Evolutionary conservation across 768 basidiomycete genomes (phyloP).

Genomic region (Roridomyces roridus): DNA sequence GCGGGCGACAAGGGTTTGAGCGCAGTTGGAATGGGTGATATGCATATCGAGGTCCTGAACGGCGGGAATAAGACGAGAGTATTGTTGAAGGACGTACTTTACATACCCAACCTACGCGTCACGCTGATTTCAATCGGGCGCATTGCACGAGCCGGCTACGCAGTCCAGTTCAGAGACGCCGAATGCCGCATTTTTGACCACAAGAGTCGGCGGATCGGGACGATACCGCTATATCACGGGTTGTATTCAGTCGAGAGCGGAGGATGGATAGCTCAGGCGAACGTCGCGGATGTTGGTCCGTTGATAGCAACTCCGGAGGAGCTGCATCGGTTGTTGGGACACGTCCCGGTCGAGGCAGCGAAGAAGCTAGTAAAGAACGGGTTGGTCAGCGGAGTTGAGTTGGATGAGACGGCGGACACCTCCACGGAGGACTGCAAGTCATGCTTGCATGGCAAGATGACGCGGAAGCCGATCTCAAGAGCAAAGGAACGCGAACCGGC

Average conservation of each 20-base stretch:
- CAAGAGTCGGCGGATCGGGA: background rate
- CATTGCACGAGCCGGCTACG: slow-evolving; percentile 33
- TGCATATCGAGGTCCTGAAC: slow-evolving; percentile 32
- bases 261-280: background rate
- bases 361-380: slow-evolving; percentile 31
- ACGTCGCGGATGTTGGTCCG: background rate
- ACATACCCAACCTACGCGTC: slow-evolving; percentile 34
- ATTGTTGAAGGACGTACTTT: slow-evolving; percentile 35
- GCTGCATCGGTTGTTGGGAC: slow-evolving; percentile 34
- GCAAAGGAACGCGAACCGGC: slow-evolving; percentile 23
- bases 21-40: slow-evolving; percentile 38
- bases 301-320: slow-evolving; percentile 21
- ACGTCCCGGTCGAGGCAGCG: slow-evolving; percentile 28
- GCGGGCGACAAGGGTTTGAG: slow-evolving; percentile 33
- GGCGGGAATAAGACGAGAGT: slow-evolving; percentile 23
- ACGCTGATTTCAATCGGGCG: slow-evolving; percentile 38
- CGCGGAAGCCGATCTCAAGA: slow-evolving; percentile 32
- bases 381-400: slow-evolving; percentile 34
- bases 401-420: slow-evolving; percentile 25
- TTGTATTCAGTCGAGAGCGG: slow-evolving; percentile 8
- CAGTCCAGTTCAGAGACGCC: slow-evolving; percentile 28
- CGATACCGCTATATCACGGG: slow-evolving; percentile 3
- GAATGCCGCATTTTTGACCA: slow-evolving; percentile 29
- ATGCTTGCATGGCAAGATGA: slow-evolving; percentile 37
- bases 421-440: slow-evolving; percentile 30